Evolutionary conservation across 164 flowering plant species (phyloP).

Genomic region (Protea cynaroides): DNA sequence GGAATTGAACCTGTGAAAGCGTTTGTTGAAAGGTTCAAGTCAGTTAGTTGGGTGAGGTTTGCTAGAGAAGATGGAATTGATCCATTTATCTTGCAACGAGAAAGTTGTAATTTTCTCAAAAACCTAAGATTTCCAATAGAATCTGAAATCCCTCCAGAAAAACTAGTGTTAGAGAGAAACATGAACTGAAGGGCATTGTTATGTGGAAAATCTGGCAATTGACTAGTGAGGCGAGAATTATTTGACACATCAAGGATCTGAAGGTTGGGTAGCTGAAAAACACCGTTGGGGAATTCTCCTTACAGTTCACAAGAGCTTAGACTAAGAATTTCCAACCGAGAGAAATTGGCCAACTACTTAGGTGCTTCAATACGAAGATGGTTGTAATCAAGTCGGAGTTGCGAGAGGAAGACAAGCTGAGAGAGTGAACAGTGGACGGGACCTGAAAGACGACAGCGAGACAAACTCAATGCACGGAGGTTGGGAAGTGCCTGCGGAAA

Average conservation of each 20-base stretch:
- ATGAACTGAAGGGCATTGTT: too few species aligned
- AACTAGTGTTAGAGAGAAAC: not conserved
- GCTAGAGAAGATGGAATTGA: constrained; percentile 11
- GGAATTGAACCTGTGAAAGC: too few species aligned
- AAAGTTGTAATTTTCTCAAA: too few species aligned
- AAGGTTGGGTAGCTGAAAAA: constrained; percentile 1
- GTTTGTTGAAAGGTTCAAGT: too few species aligned
- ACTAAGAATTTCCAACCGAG: constrained; percentile 7
- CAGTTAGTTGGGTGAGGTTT: constrained; percentile 9
- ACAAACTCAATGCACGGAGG: not conserved
- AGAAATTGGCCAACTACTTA: constrained; percentile 12
- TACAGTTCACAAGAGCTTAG: not conserved
- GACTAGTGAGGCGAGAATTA: not conserved
- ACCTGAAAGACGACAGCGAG: not conserved
- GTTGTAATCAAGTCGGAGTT: not conserved
- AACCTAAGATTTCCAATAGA: not conserved
- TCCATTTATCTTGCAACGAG: too few species aligned
- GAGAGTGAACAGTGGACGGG: not conserved
- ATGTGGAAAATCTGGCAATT: not conserved
- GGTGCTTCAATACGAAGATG: constrained; percentile 10
- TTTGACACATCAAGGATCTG: not conserved
- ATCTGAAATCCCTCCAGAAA: not conserved
- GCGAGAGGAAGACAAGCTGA: not conserved
- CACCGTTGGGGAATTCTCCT: not conserved
- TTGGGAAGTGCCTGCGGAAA: too few species aligned